Evolutionary conservation across 2,329 filamentous ascomycete genomes (phyloP).

Genomic region (Ceratocystis alfenasii): DNA sequence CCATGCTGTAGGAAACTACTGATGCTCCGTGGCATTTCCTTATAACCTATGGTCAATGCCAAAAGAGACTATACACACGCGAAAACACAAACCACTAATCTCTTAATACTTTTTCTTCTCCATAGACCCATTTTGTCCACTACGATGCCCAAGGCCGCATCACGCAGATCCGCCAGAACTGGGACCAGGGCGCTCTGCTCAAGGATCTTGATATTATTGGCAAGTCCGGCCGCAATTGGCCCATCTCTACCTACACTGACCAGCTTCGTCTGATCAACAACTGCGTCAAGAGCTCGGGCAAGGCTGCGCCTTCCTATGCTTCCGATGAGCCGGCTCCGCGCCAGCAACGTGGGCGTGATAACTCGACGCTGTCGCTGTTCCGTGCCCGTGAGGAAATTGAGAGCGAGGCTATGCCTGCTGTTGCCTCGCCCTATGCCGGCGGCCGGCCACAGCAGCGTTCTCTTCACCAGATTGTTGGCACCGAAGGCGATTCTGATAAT

Average conservation of each 20-base stretch:
- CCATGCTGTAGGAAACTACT: not conserved
- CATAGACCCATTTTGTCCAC: constrained; percentile 72
- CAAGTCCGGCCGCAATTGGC: constrained; percentile 82
- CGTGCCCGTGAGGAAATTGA: constrained; percentile 53
- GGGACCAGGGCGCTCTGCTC: constrained; percentile 88
- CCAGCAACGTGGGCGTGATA: constrained; percentile 32
- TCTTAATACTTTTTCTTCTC: not conserved
- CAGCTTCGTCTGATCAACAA: constrained; percentile 65
- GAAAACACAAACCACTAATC: not conserved
- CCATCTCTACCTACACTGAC: constrained; percentile 75
- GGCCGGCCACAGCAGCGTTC: constrained; percentile 52
- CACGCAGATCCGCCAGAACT: constrained; percentile 73
- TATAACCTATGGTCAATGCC: not conserved
- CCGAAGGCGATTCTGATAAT: constrained; percentile 33
- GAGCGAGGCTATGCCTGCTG: constrained; percentile 34
- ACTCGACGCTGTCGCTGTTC: constrained; percentile 60
- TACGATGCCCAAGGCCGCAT: constrained; percentile 72
- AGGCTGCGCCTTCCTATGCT: constrained; percentile 21
- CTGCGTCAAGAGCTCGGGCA: constrained; percentile 42
- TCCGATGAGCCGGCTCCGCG: constrained; percentile 17
- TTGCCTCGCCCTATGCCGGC: constrained; percentile 51
- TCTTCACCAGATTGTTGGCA: constrained; percentile 59
- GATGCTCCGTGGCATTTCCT: not conserved
- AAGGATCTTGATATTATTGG: constrained; percentile 93
- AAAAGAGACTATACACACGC: not conserved